Base-by-base conservation (phyloP, 1,284 basidiomycete genomes). In the Tremellales sp. region DNA sequence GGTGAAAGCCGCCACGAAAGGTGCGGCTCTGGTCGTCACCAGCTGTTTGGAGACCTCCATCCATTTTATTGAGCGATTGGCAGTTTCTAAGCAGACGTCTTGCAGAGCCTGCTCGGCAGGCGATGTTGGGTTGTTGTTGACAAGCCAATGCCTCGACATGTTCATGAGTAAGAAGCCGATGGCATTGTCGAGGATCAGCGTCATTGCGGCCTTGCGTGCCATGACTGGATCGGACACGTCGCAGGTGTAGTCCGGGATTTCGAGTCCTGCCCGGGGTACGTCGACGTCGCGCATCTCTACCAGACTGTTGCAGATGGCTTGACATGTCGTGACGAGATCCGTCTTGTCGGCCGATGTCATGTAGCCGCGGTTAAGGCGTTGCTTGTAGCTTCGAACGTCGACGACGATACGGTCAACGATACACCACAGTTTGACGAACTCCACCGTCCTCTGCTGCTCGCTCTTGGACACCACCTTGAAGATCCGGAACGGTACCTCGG, bases 61-160 rank as follows among this genome's bases (percentile, higher is more conserved):
- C 6, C 24, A 42, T 15, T 41, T 35, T 36, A 51, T 48, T 4
- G 46, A 8, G 8, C 31, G 22, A 40, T 53, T 43, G 3, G 54
- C 57, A 19, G 55, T 53, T 26, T 40, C 41, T 3, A 58, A 40
- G 23, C 57, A 53, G 2, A 45, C 56, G 21, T 46, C 41, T 22
- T 55, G 47, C 1, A 58, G 50, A 15, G 35, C 21, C 13, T 50
- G 45, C 6, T 37, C 26, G 6, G n/a, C n/a, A 2, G 53, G 43
- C 2, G 49, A 41, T 22, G 17, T 11, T 2, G 43, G 21, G 33
- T 19, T 40, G 4, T 10, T 12, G 29, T n/a, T n/a, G 41, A 48
- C 45, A 17, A 56, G 41, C 57, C 54, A 56, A n/a, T 45, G 48
- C 8, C 54, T 47, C 2, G 47, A 27, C 25, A 56, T 25, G 35